Base-by-base conservation (phyloP, 208 protist genomes). In the Wallacemonas rigidus region DNA sequence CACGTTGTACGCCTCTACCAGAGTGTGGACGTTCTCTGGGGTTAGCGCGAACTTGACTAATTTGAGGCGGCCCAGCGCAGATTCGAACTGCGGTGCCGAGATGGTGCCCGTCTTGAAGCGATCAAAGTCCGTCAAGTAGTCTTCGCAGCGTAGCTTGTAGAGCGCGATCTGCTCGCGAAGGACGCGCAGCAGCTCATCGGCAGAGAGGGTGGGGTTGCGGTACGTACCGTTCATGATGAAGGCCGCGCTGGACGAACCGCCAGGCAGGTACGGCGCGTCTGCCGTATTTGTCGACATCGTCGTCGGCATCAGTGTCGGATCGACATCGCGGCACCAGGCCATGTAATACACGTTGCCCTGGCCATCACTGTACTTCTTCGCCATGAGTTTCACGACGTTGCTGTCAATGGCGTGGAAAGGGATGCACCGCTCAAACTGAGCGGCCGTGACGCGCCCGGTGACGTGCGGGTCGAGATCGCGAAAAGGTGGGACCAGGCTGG, bases 51-150 rank as follows among this genome's bases (percentile, higher is more conserved):
- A 92, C 68, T 93, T 82, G 0, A 92, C 89, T 38, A 97, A 79
- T 12, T 73, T 75, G 60, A 97, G 77, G 38, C 85, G 83, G 14
- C 93, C 93, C 17, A 97, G 82, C 36, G 87, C 86, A 5, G 80
- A 85, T 53, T 80, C 87, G 75, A 97, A 97, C 81, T 97, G 91
- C 58, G 81, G 65, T 1, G 78, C 80, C 0, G 88, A 87, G 9
- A 98, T 83, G 40, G 78, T 83, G 4, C 91, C 92, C n/a, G 88
- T 90, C 44, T 84, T 82, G 61, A 95, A 83, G 71, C 82, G 79
- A 81, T 98, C 94, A 84, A 83, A 97, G 69, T 95, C 90, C 8
- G 67, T 57, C 53, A 98, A 79, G 53, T 79, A 82, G 67, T 96
- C 92, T 58, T 95, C 89, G 70, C 88, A 88, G 65, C 92, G 90